phyloP scores from a whole-genome alignment of 1,284 basidiomycete genomes.

The Fomitopsis pinicola region DNA sequence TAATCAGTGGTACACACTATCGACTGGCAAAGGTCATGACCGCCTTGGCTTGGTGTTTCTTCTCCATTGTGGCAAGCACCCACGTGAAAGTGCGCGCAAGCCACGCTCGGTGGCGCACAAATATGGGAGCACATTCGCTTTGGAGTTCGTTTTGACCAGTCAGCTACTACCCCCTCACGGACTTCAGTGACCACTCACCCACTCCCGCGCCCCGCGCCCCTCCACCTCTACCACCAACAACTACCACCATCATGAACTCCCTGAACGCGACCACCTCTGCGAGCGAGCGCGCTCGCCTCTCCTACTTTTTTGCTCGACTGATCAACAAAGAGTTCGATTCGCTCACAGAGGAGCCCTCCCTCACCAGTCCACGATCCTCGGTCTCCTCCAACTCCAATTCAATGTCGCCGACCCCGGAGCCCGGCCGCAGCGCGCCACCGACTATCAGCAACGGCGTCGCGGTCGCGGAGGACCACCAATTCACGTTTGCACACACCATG shows the following conservation, averaged over 20 bases:
- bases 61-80: neutral
- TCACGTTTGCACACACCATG: conserved; percentile 63
- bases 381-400: no score
- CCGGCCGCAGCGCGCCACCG: neutral
- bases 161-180: neutral
- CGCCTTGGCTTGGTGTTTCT: neutral
- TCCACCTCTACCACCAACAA: neutral
- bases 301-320: conserved; percentile 38
- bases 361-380: no score
- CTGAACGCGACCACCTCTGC: conserved; percentile 25
- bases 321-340: conserved; percentile 4
- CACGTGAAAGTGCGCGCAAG: neutral
- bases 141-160: neutral
- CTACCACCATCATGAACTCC: neutral
- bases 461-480: conserved; percentile 19
- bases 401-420: neutral
- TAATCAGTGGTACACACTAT: neutral
- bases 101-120: neutral
- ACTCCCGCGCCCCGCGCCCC: neutral
- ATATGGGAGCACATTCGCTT: neutral
- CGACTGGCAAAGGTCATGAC: neutral
- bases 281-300: conserved; percentile 47
- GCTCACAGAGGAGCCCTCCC: neutral
- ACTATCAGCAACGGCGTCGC: neutral
- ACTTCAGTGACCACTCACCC: neutral